Evolutionary conservation across 345 rosid genomes (phyloP), one percentile per base, ranked within the genome.

Genomic region (Lepidium sativum): DNA sequence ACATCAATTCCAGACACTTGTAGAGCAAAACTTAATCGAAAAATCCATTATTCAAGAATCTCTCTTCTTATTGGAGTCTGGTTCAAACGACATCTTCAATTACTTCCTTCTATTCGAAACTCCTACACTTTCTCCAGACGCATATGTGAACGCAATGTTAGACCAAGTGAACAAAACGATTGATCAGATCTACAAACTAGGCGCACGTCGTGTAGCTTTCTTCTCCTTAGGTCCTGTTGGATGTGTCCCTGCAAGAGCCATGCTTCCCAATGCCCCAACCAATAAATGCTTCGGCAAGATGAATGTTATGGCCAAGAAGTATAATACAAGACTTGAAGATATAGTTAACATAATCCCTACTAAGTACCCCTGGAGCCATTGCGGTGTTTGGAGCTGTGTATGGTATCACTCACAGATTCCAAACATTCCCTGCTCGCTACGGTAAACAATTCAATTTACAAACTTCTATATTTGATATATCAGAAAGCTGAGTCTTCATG

Each of bases 161-260:
- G 21, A 34, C 2, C 68, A 83, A 71, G 84, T 73, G 4, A 52
- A 70, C 1, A 70, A 54, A 37, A 38, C 80, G 10, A 54, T 76
- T 6, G 77, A 67, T 63, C 70, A 71, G 39, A 61, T 87, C n/a
- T 74, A 77, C 76, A 43, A 32, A 38, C 54, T 79, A 0, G 95
- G 91, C 0, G 83, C 77, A 16, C 83, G 86, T 7, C 79, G 80
- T n/a, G 71, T 81, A 0, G 86, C 79, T 1, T 21, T 81, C 47
- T 80, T 85, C 48, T 83, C 91, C 0, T 83, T 78, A 4, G 86
- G 95, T 14, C 85, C 82, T 0, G 78, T 81, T 0, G 95, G 88
- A 0, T 82, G 95, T 37, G 75, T 83, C 39, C 91, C 91, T 2
- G 88, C 86, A 15, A 80, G 88, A 77, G 80, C 75, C 15, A 40